Percentiles rank a stretch among this genome's conserved stretches.
Conservation (phyloP, 768 basidiomycete genomes). For the Leccinum broughii region DNA sequence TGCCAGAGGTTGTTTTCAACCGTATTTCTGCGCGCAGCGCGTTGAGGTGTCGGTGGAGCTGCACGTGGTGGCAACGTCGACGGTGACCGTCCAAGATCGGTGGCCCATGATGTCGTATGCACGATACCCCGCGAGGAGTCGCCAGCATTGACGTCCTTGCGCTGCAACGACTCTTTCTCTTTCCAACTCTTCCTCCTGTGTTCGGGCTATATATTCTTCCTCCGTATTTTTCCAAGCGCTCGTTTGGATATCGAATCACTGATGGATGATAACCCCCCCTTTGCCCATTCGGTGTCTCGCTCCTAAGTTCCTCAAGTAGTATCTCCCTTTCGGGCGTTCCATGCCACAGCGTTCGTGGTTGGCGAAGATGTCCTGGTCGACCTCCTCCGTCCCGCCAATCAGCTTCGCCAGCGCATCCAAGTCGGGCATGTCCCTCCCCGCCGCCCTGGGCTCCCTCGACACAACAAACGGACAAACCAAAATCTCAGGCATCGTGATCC, state of each 20-base stretch:
- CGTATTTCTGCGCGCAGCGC: constrained; percentile 41
- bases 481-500: constrained; percentile 85
- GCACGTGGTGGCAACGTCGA: no score
- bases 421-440: constrained; percentile 49
- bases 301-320: constrained; percentile 57
- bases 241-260: no score
- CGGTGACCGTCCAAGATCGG: no score
- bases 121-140: no score
- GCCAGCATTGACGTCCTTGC: no score
- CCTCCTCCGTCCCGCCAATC: constrained; percentile 57
- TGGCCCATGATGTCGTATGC: no score
- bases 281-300: constrained; percentile 80
- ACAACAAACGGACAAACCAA: constrained; percentile 77
- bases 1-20: constrained; percentile 15
- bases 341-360: constrained; percentile 77
- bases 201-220: no score
- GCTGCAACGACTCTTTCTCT: no score
- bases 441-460: constrained; percentile 49
- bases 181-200: no score
- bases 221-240: no score
- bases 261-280: constrained; percentile 28
- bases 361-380: constrained; percentile 61
- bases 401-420: constrained; percentile 71
- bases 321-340: constrained; percentile 75
- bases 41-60: constrained; percentile 24